Conservation (phyloP, 768 basidiomycete genomes). For the Dendrothele bispora region DNA sequence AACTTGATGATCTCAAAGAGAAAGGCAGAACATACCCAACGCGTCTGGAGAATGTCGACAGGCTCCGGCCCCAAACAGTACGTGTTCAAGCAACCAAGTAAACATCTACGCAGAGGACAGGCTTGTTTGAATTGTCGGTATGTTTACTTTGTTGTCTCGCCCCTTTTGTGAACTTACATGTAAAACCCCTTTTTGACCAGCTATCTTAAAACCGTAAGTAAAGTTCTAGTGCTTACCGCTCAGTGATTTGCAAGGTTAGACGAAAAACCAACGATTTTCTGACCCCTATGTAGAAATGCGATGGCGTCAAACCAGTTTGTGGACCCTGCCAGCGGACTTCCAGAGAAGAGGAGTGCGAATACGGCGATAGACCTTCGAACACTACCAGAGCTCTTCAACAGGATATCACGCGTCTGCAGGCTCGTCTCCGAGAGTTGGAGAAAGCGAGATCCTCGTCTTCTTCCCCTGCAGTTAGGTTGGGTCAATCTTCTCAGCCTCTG, state of each 20-base stretch:
- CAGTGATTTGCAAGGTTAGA: not conserved
- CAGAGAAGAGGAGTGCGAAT: constrained; percentile 45
- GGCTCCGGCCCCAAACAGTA: not conserved
- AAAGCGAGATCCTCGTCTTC: constrained; percentile 13
- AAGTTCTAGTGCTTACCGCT: constrained; percentile 13
- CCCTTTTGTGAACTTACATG: not conserved
- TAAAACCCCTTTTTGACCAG: not conserved
- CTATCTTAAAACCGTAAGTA: not conserved
- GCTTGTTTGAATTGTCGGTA: constrained; percentile 25
- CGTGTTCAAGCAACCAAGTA: constrained; percentile 15
- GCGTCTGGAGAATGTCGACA: not conserved
- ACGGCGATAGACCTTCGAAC: constrained; percentile 37
- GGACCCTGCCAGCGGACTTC: constrained; percentile 40
- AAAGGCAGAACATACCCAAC: not conserved
- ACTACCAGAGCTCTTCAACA: constrained; percentile 40
- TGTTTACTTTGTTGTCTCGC: not conserved
- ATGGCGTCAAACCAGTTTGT: constrained; percentile 27
- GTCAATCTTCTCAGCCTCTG: not conserved
- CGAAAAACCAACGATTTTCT: not conserved
- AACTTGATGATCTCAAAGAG: not conserved
- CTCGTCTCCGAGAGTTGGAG: constrained; percentile 37
- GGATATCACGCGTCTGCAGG: constrained; percentile 34
- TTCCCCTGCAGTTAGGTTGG: not conserved
- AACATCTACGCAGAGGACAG: constrained; percentile 19
- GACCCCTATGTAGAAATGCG: constrained; percentile 16